Percentiles rank a stretch among this genome's conserved stretches.
Conservation (phyloP, 108 stramenopile genomes). For the Chaetoceros tenuissimus region DNA sequence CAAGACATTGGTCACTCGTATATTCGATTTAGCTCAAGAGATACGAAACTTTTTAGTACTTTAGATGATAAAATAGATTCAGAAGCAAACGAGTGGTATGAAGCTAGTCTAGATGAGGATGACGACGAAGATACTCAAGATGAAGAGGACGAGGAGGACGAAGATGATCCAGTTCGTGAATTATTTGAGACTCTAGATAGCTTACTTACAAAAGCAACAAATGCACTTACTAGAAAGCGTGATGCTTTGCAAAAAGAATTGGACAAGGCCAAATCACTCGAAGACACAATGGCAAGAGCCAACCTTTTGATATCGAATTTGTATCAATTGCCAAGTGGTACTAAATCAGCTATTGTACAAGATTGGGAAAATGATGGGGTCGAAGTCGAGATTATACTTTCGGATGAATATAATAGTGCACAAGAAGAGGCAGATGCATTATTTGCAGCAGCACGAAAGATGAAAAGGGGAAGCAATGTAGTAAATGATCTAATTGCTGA, state of each 20-base stretch:
- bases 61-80: no score
- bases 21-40: no score
- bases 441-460: conserved; percentile 67
- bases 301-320: conserved; percentile 71
- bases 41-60: no score
- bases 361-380: conserved; percentile 79
- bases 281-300: conserved; percentile 52
- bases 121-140: no score
- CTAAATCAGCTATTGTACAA: conserved; percentile 45
- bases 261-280: conserved; percentile 51
- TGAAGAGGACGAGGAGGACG: no score
- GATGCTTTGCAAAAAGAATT: conserved; percentile 57
- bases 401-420: conserved; percentile 49
- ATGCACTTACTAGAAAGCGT: no score
- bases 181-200: no score
- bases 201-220: no score
- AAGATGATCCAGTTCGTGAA: no score
- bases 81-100: no score
- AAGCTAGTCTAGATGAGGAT: no score
- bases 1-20: no score
- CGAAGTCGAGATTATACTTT: conserved; percentile 43
- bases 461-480: conserved; percentile 71
- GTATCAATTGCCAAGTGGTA: conserved; percentile 43
- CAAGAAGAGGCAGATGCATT: conserved; percentile 74
- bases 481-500: conserved; percentile 49